These are phyloP conservation scores for Termitomyces sp. DNA, from an alignment of 768 basidiomycete genomes.

Conservation along the genomic window DNA sequence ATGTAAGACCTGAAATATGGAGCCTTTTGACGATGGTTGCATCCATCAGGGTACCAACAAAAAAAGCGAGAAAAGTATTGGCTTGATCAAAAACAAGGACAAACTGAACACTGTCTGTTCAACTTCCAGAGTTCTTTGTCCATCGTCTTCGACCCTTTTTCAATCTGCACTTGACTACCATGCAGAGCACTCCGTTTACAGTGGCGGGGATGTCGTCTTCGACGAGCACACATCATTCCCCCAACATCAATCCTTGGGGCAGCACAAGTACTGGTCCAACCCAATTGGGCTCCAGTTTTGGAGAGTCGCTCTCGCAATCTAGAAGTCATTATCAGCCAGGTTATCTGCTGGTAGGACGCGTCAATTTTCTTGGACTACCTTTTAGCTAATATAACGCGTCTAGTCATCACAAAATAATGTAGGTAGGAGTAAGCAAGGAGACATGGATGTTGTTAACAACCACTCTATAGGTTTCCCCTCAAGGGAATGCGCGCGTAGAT, in stretches of 20 bases:
- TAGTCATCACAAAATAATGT: conserved; percentile 55
- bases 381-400: not conserved
- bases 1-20: conserved; percentile 72
- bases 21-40: conserved; percentile 48
- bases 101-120: not conserved
- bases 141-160: not conserved
- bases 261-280: conserved; percentile 31
- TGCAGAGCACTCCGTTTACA: conserved; percentile 43
- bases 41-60: conserved; percentile 3
- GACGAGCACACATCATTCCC: conserved; percentile 35
- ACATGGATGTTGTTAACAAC: not conserved
- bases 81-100: not conserved
- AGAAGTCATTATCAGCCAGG: conserved; percentile 77
- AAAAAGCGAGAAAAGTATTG: not conserved
- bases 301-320: conserved; percentile 66
- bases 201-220: conserved; percentile 60
- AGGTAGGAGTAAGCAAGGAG: conserved; percentile 4
- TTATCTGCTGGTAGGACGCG: conserved; percentile 63
- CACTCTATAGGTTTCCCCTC: conserved; percentile 34
- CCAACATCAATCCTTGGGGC: conserved; percentile 48
- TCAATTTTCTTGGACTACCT: not conserved
- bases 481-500: conserved; percentile 58
- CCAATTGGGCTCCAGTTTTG: conserved; percentile 45
- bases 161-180: conserved; percentile 15
- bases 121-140: not conserved